These are phyloP conservation scores for Catenaria anguillulae DNA, from an alignment of 371 early-diverging fungal species.

Conservation along the genomic window DNA sequence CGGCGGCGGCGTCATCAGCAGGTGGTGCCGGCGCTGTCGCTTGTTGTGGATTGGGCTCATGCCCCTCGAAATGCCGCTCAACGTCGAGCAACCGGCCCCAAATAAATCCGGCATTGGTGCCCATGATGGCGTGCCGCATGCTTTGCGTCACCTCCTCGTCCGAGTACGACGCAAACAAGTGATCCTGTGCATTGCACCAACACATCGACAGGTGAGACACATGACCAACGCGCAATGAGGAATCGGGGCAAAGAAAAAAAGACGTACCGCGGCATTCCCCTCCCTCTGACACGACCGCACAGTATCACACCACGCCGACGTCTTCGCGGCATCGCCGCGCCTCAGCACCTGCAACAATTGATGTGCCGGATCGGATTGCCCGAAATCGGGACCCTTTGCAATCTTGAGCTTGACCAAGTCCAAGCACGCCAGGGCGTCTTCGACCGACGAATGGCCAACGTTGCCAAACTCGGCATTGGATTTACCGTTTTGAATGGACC, in stretches of 20 bases:
- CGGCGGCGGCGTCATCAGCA: not conserved
- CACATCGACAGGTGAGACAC: too few relatives aligned
- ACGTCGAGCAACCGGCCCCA: constrained; percentile 21
- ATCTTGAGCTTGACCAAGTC: constrained; percentile 50
- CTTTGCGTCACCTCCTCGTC: constrained; percentile 14
- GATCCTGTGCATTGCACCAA: not conserved
- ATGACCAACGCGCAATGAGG: too few relatives aligned
- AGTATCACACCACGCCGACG: constrained; percentile 16
- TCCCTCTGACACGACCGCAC: constrained; percentile 18
- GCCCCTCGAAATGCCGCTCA: constrained; percentile 8
- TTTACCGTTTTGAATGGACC: too few relatives aligned
- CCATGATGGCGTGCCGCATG: constrained; percentile 13
- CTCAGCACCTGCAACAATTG: constrained; percentile 13
- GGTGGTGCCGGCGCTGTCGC: too few relatives aligned
- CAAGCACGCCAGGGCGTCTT: constrained; percentile 58
- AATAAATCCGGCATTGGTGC: constrained; percentile 17
- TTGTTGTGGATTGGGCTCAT: not conserved
- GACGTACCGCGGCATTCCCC: constrained; percentile 12
- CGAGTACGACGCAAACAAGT: not conserved
- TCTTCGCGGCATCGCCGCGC: constrained; percentile 19
- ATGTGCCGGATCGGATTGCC: constrained; percentile 29
- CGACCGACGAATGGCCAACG: constrained; percentile 55
- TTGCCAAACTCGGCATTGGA: too few relatives aligned
- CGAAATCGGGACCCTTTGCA: constrained; percentile 26
- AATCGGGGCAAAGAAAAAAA: too few relatives aligned